Evolutionary conservation across 768 basidiomycete genomes (phyloP), one percentile per base, ranked within the genome.

Genomic region (Leccinellum rugosiceps): DNA sequence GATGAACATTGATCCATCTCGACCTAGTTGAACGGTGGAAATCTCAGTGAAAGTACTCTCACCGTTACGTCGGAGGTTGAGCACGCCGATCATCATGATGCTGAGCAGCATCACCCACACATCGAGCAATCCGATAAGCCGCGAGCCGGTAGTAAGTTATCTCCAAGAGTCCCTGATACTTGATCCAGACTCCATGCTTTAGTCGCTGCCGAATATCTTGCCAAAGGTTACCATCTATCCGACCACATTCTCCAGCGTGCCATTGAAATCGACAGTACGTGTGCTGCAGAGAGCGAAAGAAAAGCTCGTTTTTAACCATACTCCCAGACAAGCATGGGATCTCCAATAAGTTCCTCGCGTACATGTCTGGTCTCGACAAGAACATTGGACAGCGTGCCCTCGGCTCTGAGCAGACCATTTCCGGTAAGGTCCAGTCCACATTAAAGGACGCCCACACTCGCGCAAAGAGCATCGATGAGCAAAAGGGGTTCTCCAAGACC

Each of bases 191-290:
- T 25, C 34, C 15, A 4, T 43, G 3, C 59, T 56, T 59, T 68
- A 85, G 92, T 97, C 66, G 89, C 90, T 26, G 95, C 96, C 28
- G 96, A 98, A 72, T 93, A 95, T 72, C 83, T 99, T 46, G 93
- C 96, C 2, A 85, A 83, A 67, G 97, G 96, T 2, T 98, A 98
- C 75, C 66, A 67, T 51, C 80, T 98, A 26, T 84, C 86, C 17
- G 95, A 98, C 68, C 68, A 78, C 49, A 81, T 94, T 63, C 78
- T 98, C 47, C 79, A 88, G 63, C 82, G 82, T 50, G 88, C 92
- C 48, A 92, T 93, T 63, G 88, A 92, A 34, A 76, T 90, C n/a
- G 90, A 92, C 68, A 74, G 86, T 88, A 60, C 58, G 76, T 60
- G 10, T 38, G 9, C 4, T 44, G 5, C 26, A 26, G 44, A 52